Conservation (phyloP, 176 grass and related monocot species). For the Hordeum vulgare region DNA sequence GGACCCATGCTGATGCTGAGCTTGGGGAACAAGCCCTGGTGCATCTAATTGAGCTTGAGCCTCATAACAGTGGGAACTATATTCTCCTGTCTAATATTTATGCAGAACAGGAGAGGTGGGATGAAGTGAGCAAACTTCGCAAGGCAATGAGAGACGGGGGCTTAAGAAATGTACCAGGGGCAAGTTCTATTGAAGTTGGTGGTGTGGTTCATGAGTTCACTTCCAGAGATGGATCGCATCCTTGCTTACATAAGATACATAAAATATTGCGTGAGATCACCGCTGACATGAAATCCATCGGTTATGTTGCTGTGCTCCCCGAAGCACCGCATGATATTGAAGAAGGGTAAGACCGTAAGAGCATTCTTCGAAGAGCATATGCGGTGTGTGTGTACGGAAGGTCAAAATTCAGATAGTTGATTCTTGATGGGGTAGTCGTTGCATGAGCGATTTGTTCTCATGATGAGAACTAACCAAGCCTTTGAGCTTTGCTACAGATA, state of each 20-base stretch:
- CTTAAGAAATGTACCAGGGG: constrained; percentile 56
- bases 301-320: constrained; percentile 24
- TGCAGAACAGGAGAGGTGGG: constrained; percentile 57
- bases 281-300: constrained; percentile 37
- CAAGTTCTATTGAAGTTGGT: constrained; percentile 76
- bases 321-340: constrained; percentile 26
- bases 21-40: constrained; percentile 69
- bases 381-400: not conserved
- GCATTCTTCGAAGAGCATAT: not conserved
- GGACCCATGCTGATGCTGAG: constrained; percentile 44
- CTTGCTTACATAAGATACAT: constrained; percentile 52
- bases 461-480: not conserved
- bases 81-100: constrained; percentile 78
- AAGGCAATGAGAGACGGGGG: constrained; percentile 61
- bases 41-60: constrained; percentile 67
- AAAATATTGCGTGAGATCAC: constrained; percentile 46
- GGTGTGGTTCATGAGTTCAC: constrained; percentile 73
- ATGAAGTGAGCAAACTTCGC: constrained; percentile 57
- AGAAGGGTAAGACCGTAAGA: constrained; percentile 23
- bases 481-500: constrained; percentile 13
- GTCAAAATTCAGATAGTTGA: constrained; percentile 4
- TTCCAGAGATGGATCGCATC: constrained; percentile 77
- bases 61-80: constrained; percentile 70
- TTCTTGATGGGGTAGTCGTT: not conserved
- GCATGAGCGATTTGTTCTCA: constrained; percentile 10